Percentiles rank a stretch among this genome's conserved stretches.
phyloP scores from a whole-genome alignment of 1,284 basidiomycete species.

The Marasmius oreades region DNA sequence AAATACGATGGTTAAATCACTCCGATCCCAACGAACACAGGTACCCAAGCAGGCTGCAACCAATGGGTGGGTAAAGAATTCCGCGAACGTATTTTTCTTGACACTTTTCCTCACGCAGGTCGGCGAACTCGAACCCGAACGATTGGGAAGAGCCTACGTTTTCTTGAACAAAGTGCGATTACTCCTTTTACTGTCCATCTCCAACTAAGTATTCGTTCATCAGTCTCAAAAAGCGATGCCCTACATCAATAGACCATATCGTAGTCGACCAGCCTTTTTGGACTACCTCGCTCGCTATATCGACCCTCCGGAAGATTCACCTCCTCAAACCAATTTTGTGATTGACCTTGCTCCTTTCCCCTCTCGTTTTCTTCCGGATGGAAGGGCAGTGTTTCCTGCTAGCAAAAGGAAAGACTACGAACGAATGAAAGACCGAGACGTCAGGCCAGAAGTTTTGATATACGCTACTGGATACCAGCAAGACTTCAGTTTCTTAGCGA shows the following conservation, averaged over 20 bases:
- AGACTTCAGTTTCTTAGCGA: constrained; percentile 49
- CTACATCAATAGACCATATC: constrained; percentile 58
- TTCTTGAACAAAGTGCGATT: constrained; percentile 43
- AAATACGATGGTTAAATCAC: neutral
- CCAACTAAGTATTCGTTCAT: constrained; percentile 4
- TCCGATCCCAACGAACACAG: constrained; percentile 17
- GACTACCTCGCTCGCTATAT: constrained; percentile 51
- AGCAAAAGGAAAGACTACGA: constrained; percentile 42
- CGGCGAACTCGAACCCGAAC: constrained; percentile 55
- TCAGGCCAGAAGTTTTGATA: constrained; percentile 49
- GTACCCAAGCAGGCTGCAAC: constrained; percentile 58
- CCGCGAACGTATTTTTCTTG: neutral
- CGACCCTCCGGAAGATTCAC: constrained; percentile 50
- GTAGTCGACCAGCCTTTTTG: constrained; percentile 39
- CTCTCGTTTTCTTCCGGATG: constrained; percentile 39
- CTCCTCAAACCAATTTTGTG: constrained; percentile 42
- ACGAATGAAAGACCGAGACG: constrained; percentile 37
- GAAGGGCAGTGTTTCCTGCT: constrained; percentile 46
- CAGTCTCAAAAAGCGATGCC: constrained; percentile 56
- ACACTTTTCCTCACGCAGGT: constrained; percentile 28
- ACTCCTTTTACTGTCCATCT: neutral
- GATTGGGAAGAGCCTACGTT: constrained; percentile 55
- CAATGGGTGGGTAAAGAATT: constrained; percentile 46
- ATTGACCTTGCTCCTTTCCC: constrained; percentile 65
- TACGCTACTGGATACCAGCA: constrained; percentile 54